Percentiles rank a stretch among this genome's conserved stretches.
Evolutionary conservation across 768 basidiomycete species (phyloP).

Genomic region (Suillus occidentalis): DNA sequence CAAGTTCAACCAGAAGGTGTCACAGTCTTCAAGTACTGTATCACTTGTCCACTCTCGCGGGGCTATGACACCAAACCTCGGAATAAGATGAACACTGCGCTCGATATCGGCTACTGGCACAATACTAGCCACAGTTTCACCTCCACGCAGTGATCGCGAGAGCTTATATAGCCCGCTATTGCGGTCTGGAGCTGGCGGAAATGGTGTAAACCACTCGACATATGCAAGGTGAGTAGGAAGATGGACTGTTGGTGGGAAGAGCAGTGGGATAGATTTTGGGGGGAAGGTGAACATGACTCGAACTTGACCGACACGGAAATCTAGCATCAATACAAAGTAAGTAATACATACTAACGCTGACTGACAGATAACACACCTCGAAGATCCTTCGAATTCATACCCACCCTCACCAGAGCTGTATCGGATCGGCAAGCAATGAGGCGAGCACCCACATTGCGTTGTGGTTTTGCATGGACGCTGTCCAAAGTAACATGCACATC

Average conservation of each 20-base stretch:
- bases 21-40: too few relatives aligned
- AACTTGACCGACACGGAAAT: neutral
- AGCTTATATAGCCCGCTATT: neutral
- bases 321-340: neutral
- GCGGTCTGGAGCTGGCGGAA: neutral
- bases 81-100: neutral
- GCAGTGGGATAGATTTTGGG: neutral
- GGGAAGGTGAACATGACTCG: neutral
- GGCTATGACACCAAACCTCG: neutral
- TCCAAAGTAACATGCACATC: too few relatives aligned
- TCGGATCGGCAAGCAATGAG: neutral
- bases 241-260: neutral
- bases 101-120: rapidly evolving
- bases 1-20: too few relatives aligned
- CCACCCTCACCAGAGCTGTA: neutral
- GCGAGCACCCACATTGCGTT: too few relatives aligned
- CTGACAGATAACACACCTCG: neutral
- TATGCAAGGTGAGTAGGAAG: neutral
- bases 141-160: neutral
- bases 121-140: neutral
- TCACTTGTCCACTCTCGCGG: too few relatives aligned
- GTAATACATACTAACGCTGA: neutral
- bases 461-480: too few relatives aligned
- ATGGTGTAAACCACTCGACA: neutral
- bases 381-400: neutral